Evolutionary conservation across 176 grass and related monocot genomes (phyloP), one percentile per base, ranked within the genome.

Genomic region (Oryza meridionalis): DNA sequence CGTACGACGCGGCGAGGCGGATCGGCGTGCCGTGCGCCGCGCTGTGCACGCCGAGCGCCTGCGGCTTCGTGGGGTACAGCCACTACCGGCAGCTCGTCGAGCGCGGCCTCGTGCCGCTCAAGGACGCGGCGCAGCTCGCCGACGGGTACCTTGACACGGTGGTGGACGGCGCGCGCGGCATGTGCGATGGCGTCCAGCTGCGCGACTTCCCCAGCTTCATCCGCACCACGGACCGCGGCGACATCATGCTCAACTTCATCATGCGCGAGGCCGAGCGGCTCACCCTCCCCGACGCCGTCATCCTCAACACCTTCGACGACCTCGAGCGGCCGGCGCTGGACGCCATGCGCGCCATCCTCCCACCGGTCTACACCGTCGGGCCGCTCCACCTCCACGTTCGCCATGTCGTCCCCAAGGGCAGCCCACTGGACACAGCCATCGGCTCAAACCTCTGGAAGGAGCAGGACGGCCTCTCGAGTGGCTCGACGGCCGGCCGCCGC

Each of bases 371-470:
- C 31, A 62, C 77, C 62, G 44, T 95, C 0, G 93, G 93, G 11
- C 93, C 93, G 21, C 81, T 95, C 44, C 14, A 69, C 12, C 65
- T 90, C 26, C 62, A 77, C 6, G 78, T 80, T 17, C 67, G 67
- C 40, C 63, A 25, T 0, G 26, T 26, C 5, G 21, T 90, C 11
- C 68, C 82, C 19, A 42, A 43, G 1, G 66, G 35, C 7, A 58
- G 8, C 16, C 73, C 32, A 11, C 49, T 59, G 7, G 72, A 59
- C 66, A 42, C 9, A 25, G 76, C 25, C 0, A 21, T 94, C 7
- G 47, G 77, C 1, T 90, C 88, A 1, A 97, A 73, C 78, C 86
- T 97, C 0, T 94, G 94, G 94, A 90, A 85, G 63, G 90, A 90
- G 76, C 75, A 94, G 50, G 66, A 37, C 1, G 78, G 62, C 0